Evolutionary conservation across 2,329 filamentous ascomycete species (phyloP), one percentile per base, ranked within the genome.

Genomic region (Microdochium paspali): DNA sequence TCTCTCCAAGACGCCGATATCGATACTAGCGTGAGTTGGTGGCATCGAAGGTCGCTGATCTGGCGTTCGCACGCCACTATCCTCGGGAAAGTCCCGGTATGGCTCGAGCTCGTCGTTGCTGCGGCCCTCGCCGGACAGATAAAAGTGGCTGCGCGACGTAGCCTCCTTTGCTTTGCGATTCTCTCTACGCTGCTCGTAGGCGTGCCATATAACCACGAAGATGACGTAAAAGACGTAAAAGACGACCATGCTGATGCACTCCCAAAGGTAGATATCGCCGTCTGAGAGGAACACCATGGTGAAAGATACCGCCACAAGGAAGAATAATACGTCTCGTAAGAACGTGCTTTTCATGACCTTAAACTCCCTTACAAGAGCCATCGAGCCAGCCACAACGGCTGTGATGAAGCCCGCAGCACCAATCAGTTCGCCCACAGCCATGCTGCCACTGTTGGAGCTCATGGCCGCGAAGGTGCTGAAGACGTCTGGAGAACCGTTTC

Each of bases 401-500:
- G 90, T 94, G 64, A 98, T 98, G 68, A 98, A 98, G 53, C 88
- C 83, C 28, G 93, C 93, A 10, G 93, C 93, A 28, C 93, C 93
- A 46, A 98, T 89, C 45, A 98, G 74, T 69, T 98, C 93, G 43
- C 93, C 93, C 35, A 98, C 82, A 1, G 93, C 93, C 74, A 98
- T 79, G 69, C 90, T 94, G n/a, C 91, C 91, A 62, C 90, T 96
- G 61, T 97, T 89, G 23, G 90, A 95, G 59, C 84, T 84, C 89
- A 98, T 97, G 56, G 93, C 94, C 15, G 93, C 93, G 68, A 98
- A 97, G 2, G 93, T 98, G 54, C 90, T 96, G 66, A 98, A 98
- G 43, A 98, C 90, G 66, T 98, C 93, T 2, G 93, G 93, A 51
- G 91, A 97, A 46, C 93, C 93, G 71, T 98, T 98, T 54, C 93